Percentiles rank a stretch among this genome's conserved stretches.
These are phyloP conservation scores for Cyclotella kingstonii DNA, from an alignment of 108 stramenopile genomes.

Conservation along the genomic window DNA sequence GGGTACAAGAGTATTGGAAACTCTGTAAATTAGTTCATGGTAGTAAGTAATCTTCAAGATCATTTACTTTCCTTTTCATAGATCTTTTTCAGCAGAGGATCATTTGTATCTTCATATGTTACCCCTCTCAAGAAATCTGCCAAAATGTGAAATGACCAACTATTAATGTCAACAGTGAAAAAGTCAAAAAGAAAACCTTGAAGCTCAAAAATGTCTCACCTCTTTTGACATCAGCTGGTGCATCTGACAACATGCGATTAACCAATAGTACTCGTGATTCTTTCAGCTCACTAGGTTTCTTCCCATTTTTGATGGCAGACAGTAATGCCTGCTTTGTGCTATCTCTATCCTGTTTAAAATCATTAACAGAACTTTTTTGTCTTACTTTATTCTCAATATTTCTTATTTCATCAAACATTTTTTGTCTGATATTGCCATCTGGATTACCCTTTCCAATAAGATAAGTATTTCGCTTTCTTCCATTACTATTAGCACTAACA, in stretches of 20 bases:
- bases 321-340: constrained; percentile 26
- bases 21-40: too few species aligned
- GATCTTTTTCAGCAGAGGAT: constrained; percentile 58
- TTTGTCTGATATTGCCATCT: constrained; percentile 13
- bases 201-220: constrained; percentile 8
- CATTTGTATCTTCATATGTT: constrained; percentile 50
- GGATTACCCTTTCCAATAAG: constrained; percentile 9
- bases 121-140: constrained; percentile 65
- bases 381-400: constrained; percentile 7
- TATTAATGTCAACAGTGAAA: background rate
- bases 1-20: too few species aligned
- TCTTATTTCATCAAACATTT: constrained; percentile 15
- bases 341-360: background rate
- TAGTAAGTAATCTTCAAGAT: too few species aligned
- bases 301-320: constrained; percentile 30
- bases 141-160: background rate
- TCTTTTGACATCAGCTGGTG: constrained; percentile 51
- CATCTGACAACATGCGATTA: constrained; percentile 71
- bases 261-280: constrained; percentile 73
- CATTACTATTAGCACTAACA: constrained; percentile 20
- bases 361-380: background rate
- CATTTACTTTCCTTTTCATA: constrained; percentile 67
- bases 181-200: background rate
- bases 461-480: constrained; percentile 3
- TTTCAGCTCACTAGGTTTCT: constrained; percentile 13